Percentiles rank a stretch among this genome's conserved stretches.
phyloP scores from a whole-genome alignment of 768 basidiomycete genomes.

The Cystoderma amianthinum region DNA sequence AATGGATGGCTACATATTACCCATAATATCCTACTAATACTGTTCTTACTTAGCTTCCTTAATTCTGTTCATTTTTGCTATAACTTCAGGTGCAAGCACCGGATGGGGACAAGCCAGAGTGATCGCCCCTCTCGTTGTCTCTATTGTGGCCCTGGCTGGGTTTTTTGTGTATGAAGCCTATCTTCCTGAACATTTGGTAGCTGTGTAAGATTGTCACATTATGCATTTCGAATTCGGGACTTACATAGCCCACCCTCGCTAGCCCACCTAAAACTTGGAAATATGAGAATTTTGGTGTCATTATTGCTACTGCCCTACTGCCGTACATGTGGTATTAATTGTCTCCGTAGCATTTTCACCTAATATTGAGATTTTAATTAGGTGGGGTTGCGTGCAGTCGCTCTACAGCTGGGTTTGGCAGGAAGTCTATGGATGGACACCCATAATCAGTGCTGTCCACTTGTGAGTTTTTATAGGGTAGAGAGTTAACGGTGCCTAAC shows the following conservation, averaged over 20 bases:
- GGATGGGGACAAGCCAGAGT: slow-evolving; percentile 44
- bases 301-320: slow-evolving; percentile 27
- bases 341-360: neutral
- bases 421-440: slow-evolving; percentile 32
- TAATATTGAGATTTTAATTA: slow-evolving; percentile 6
- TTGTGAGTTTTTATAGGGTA: slow-evolving; percentile 20
- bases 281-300: slow-evolving; percentile 30
- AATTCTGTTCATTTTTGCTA: slow-evolving; percentile 32
- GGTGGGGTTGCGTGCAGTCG: slow-evolving; percentile 29
- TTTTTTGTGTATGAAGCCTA: slow-evolving; percentile 49
- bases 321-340: slow-evolving; percentile 21
- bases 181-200: slow-evolving; percentile 31
- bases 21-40: neutral
- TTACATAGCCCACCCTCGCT: neutral
- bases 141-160: slow-evolving; percentile 25
- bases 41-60: slow-evolving; percentile 17
- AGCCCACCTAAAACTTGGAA: slow-evolving; percentile 37
- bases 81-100: slow-evolving; percentile 37
- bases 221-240: neutral
- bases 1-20: slow-evolving; percentile 1
- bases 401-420: slow-evolving; percentile 32
- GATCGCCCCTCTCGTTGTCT: slow-evolving; percentile 37
- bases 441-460: slow-evolving; percentile 29
- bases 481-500: slow-evolving; percentile 4
- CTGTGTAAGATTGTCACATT: slow-evolving; percentile 23